Percentiles rank a stretch among this genome's conserved stretches.
Conservation (phyloP, 768 basidiomycete genomes). For the Mycena vulgaris region DNA sequence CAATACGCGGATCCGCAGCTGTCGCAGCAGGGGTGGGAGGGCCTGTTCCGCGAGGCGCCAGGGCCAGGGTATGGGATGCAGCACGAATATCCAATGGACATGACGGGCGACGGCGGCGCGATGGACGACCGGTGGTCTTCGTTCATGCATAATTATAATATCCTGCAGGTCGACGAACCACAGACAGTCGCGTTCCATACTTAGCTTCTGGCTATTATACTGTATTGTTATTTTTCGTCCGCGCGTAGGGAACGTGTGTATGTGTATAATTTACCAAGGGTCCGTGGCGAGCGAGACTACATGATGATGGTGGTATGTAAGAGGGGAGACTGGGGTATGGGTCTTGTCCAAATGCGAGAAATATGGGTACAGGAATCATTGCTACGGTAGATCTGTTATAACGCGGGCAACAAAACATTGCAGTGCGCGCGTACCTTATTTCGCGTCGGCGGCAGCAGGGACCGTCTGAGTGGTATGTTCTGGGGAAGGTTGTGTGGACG, state of each 20-base stretch:
- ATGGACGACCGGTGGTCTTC: constrained; percentile 59
- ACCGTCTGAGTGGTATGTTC: background rate
- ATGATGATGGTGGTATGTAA: no score
- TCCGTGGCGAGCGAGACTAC: background rate
- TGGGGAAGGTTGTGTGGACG: background rate
- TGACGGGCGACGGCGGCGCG: constrained; percentile 34
- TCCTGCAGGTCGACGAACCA: constrained; percentile 12
- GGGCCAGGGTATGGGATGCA: constrained; percentile 41
- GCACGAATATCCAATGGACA: constrained; percentile 20
- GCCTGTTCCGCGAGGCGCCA: constrained; percentile 55
- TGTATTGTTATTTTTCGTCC: background rate
- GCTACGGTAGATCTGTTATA: no score
- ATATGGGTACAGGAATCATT: no score
- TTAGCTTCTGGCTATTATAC: background rate
- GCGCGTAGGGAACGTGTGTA: background rate
- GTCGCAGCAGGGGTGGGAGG: constrained; percentile 50
- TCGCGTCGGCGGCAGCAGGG: background rate
- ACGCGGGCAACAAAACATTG: no score
- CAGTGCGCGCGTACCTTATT: constrained; percentile 12
- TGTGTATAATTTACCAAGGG: background rate
- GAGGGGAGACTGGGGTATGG: no score
- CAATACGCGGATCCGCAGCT: constrained; percentile 9
- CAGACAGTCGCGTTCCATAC: constrained; percentile 10
- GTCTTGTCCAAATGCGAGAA: no score
- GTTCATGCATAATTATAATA: constrained; percentile 49